Evolutionary conservation across 225 moss, liverwort and hornwort genomes (phyloP), one percentile per base, ranked within the genome.

Genomic region (Bryum argenteum): DNA sequence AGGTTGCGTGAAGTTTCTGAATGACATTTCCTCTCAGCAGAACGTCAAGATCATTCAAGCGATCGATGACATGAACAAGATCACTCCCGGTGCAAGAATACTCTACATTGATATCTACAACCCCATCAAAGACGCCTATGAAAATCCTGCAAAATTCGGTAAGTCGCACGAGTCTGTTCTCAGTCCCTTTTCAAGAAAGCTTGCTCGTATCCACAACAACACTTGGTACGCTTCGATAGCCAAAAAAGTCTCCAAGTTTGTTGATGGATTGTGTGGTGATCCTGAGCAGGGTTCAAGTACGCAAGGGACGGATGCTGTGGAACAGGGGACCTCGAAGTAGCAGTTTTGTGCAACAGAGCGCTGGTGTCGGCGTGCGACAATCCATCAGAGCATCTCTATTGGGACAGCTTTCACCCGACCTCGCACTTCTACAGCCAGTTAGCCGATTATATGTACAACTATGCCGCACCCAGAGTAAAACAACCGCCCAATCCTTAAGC

Each of bases 401-500:
- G 86, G 71, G 96, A 96, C n/a, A 93, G 96, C 69, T 93, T 91
- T 57, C 96, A 96, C 52, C 91, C 93, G 8, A 83, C 85, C n/a
- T 73, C 82, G 10, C 72, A 71, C 21, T 83, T 90, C 54, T 88
- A 96, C 66, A 63, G 75, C 61, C 58, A 75, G 54, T 61, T 84
- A 37, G 83, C 85, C 0, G 68, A 81, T 1, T 54, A 58, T 19
- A 72, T 90, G 69, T 85, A 72, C 1, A 0, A 1, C 1, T 7
- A 39, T 1, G 85, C 51, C 5, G 15, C 0, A 10, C 88, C 88
- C 13, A 40, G 19, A 18, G 0, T 87, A 20, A 10, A 52, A 23
- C 4, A 0, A 5, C 87, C 87, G 3, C 19, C 77, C 8, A 77
- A 84, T 6, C 79, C 78, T 37, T 85, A 77, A 33, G 33, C 33